Evolutionary conservation across 2,329 filamentous ascomycete species (phyloP).

Genomic region (Alternaria triticimaculans): DNA sequence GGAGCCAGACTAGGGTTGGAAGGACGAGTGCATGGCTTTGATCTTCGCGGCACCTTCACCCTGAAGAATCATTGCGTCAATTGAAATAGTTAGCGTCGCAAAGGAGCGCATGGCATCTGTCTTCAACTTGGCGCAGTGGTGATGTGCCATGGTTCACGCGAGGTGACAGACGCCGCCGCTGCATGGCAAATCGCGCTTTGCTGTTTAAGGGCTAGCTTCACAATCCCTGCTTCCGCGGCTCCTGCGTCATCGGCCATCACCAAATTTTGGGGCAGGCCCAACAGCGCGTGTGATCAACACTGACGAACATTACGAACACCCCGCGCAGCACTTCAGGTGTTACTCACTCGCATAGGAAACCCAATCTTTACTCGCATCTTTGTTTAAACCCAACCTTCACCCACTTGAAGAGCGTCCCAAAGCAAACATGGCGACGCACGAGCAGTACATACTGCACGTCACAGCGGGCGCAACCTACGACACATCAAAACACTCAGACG

Average conservation of each 20-base stretch:
- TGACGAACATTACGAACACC: background rate
- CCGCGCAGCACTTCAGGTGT: background rate
- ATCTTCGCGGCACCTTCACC: too few relatives aligned
- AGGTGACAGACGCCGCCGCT: too few relatives aligned
- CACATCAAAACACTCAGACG: conserved; percentile 70
- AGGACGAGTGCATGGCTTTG: too few relatives aligned
- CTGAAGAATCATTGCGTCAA: too few relatives aligned
- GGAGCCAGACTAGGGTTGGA: too few relatives aligned
- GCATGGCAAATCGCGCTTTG: too few relatives aligned
- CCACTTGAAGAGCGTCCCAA: background rate
- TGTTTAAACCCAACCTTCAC: background rate
- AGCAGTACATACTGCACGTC: conserved; percentile 78
- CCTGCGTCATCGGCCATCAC: conserved; percentile 16
- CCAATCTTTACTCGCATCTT: background rate
- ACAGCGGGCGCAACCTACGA: conserved; percentile 83
- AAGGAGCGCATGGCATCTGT: too few relatives aligned
- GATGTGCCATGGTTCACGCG: too few relatives aligned
- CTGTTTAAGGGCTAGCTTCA: too few relatives aligned
- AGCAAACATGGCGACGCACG: conserved; percentile 52
- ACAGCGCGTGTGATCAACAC: background rate
- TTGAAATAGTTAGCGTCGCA: too few relatives aligned
- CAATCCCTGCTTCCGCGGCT: too few relatives aligned
- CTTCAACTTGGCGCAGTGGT: too few relatives aligned
- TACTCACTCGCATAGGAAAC: background rate
- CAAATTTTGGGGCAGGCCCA: conserved; percentile 11